A percentile compares a stretch with the other conserved stretches of the same genome.
These are phyloP conservation scores for Oehlia diaphana DNA, from an alignment of 192 early-diverging fungal species.

Conservation along the genomic window DNA sequence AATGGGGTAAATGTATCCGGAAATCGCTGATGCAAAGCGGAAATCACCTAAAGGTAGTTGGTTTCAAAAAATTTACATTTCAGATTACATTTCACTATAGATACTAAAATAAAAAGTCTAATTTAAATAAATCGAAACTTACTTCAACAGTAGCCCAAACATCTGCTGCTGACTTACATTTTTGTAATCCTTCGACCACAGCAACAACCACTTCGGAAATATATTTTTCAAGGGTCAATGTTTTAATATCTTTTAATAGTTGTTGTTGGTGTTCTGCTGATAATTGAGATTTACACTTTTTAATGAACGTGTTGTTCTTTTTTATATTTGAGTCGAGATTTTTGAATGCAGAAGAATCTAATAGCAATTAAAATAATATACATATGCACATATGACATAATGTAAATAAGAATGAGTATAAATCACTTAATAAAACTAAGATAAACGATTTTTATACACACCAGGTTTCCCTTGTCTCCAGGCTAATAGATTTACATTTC, in stretches of 20 bases:
- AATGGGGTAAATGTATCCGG: constrained; percentile 72
- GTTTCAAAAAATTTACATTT: background rate
- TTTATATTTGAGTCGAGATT: constrained; percentile 95
- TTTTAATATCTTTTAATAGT: constrained; percentile 76
- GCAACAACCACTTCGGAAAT: constrained; percentile 88
- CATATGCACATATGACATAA: background rate
- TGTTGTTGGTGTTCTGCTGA: constrained; percentile 64
- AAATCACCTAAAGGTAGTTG: constrained; percentile 51
- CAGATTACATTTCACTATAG: background rate
- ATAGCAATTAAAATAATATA: background rate
- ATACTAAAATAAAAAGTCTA: background rate
- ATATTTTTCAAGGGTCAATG: constrained; percentile 96
- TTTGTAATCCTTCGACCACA: constrained; percentile 71
- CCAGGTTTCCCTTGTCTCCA: constrained; percentile 26
- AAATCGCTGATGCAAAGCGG: constrained; percentile 89
- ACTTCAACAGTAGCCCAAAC: constrained; percentile 82
- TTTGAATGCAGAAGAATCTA: constrained; percentile 47
- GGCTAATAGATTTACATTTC: constrained; percentile 9
- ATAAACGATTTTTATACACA: background rate
- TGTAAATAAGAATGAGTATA: background rate
- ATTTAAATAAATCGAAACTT: constrained; percentile 12
- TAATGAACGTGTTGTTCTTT: constrained; percentile 95
- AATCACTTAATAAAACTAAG: background rate
- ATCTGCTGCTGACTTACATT: constrained; percentile 71
- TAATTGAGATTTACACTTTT: constrained; percentile 80